Conservation (phyloP, 352 stramenopile species). For the Pythium dissimile region DNA sequence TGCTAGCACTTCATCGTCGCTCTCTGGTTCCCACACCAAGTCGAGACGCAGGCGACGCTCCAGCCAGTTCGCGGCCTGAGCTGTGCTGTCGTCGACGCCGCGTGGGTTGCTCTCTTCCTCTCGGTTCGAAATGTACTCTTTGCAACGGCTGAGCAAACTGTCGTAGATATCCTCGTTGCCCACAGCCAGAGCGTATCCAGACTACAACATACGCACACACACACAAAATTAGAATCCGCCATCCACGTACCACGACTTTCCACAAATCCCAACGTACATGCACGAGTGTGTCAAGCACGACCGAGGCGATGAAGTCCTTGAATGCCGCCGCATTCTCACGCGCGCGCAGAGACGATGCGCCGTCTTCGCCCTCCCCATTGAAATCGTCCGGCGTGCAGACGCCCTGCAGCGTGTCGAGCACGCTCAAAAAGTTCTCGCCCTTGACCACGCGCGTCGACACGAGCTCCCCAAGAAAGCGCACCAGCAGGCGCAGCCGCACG, state of each 20-base stretch:
- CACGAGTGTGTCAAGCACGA: conserved; percentile 69
- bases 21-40: conserved; percentile 62
- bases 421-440: conserved; percentile 50
- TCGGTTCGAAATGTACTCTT: conserved; percentile 62
- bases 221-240: background rate
- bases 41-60: conserved; percentile 64
- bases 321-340: conserved; percentile 55
- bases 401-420: conserved; percentile 60
- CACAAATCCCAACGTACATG: conserved; percentile 25
- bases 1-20: conserved; percentile 40
- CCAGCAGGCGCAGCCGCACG: conserved; percentile 47
- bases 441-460: conserved; percentile 55
- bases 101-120: conserved; percentile 64
- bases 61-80: conserved; percentile 54
- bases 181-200: conserved; percentile 39
- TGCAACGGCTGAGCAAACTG: conserved; percentile 62
- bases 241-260: background rate
- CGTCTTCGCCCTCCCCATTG: conserved; percentile 40
- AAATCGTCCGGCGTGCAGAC: conserved; percentile 66
- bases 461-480: conserved; percentile 65
- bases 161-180: conserved; percentile 60
- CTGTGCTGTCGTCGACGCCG: conserved; percentile 18
- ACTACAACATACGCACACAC: conserved; percentile 5
- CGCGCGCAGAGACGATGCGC: conserved; percentile 20
- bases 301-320: conserved; percentile 73